phyloP scores from a whole-genome alignment of 352 stramenopile species.

The Globisporangium carolinianum region DNA sequence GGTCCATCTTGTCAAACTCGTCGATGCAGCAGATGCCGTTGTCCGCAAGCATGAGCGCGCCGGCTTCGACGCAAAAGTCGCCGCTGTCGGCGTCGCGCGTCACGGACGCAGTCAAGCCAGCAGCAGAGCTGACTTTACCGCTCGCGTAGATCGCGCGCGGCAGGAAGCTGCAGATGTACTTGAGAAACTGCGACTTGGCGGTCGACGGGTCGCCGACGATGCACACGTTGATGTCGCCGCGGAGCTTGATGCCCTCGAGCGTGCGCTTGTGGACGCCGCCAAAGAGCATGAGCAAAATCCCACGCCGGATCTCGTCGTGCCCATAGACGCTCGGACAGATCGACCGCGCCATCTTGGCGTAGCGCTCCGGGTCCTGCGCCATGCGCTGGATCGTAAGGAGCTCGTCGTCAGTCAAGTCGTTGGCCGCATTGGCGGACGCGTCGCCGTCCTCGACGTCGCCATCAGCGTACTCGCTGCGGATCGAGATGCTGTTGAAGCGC shows the following conservation, averaged over 20 bases:
- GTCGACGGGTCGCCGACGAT: slow-evolving; percentile 97
- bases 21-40: slow-evolving; percentile 99
- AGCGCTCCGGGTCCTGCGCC: slow-evolving; percentile 84
- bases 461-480: slow-evolving; percentile 69
- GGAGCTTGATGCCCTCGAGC: slow-evolving; percentile 95
- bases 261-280: slow-evolving; percentile 98
- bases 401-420: slow-evolving; percentile 91
- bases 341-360: slow-evolving; percentile 91
- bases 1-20: slow-evolving; percentile 99
- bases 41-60: slow-evolving; percentile 98
- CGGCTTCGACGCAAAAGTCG: slow-evolving; percentile 88
- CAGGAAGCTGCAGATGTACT: slow-evolving; percentile 93
- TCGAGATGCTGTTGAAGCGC: slow-evolving; percentile 83
- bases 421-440: slow-evolving; percentile 26
- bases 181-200: slow-evolving; percentile 99
- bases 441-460: slow-evolving; percentile 22
- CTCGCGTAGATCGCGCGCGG: slow-evolving; percentile 98
- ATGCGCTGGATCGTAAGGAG: slow-evolving; percentile 90
- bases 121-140: slow-evolving; percentile 96
- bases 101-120: slow-evolving; percentile 97
- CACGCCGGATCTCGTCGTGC: slow-evolving; percentile 91
- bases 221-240: slow-evolving; percentile 99
- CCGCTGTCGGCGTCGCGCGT: slow-evolving; percentile 92
- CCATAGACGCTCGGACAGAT: slow-evolving; percentile 97
- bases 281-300: slow-evolving; percentile 97